Conservation (phyloP, 495 filamentous ascomycete genomes). For the Tuber umbilicatum region DNA sequence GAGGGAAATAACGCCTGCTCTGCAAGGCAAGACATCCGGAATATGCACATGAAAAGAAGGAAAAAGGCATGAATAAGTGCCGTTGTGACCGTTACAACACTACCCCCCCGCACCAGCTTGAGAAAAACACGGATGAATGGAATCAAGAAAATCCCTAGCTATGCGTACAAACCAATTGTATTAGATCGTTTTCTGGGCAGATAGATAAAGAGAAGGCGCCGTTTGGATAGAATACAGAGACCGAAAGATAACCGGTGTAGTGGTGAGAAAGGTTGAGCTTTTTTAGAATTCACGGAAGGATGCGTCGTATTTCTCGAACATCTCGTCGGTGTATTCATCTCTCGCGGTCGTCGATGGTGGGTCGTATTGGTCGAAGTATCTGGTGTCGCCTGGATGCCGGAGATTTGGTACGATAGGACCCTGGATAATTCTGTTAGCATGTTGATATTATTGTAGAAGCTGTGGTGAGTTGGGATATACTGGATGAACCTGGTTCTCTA, state of each 20-base stretch:
- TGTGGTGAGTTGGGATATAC: constrained; percentile 11
- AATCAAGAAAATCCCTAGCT: background rate
- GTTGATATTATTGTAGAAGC: background rate
- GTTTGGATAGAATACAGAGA: background rate
- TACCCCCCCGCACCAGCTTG: background rate
- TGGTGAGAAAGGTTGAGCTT: background rate
- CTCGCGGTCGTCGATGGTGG: constrained; percentile 29
- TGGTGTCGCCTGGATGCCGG: constrained; percentile 70
- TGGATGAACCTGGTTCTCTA: constrained; percentile 49
- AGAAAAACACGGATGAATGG: background rate
- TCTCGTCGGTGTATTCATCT: constrained; percentile 34
- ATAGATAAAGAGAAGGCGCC: background rate
- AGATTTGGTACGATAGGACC: constrained; percentile 85
- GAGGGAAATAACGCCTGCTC: background rate
- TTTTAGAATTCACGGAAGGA: constrained; percentile 28
- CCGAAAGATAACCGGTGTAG: background rate
- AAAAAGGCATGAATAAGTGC: background rate
- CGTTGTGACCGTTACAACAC: background rate
- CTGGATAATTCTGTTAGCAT: constrained; percentile 52
- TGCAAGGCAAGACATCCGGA: background rate
- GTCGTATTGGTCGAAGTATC: constrained; percentile 84
- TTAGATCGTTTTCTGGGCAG: background rate
- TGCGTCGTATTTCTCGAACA: constrained; percentile 34
- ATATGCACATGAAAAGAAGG: background rate
- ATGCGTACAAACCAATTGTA: background rate